phyloP scores from a whole-genome alignment of 1,284 basidiomycete genomes.

The Omphalotus olearius region DNA sequence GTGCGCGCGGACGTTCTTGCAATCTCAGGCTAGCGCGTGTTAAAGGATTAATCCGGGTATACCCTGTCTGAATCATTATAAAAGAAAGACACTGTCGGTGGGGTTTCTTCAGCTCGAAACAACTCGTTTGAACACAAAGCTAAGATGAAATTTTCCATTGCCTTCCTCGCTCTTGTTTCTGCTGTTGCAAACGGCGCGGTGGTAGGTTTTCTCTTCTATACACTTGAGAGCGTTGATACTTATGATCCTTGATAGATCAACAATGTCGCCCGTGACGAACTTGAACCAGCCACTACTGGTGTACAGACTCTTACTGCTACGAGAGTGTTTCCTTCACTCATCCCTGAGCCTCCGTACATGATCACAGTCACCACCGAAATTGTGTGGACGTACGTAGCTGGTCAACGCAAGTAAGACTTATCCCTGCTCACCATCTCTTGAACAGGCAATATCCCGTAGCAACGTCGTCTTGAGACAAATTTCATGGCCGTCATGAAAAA shows the following conservation, averaged over 20 bases:
- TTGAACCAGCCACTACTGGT: neutral
- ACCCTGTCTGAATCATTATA: too few species aligned
- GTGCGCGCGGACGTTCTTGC: too few species aligned
- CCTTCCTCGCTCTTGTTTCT: conserved; percentile 1
- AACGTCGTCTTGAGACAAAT: neutral
- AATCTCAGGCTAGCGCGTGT: too few species aligned
- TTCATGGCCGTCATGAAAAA: neutral
- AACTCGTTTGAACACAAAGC: neutral
- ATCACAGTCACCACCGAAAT: neutral
- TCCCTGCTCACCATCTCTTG: neutral
- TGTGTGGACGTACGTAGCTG: conserved; percentile 2
- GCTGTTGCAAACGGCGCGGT: neutral
- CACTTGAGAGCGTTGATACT: neutral
- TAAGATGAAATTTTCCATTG: neutral
- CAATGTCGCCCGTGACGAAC: neutral
- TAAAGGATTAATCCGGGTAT: too few species aligned
- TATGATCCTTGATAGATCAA: neutral
- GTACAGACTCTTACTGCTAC: conserved; percentile 4
- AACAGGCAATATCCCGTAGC: conserved; percentile 2
- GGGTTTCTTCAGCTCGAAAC: neutral
- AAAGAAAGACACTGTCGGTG: too few species aligned
- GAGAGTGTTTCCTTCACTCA: conserved; percentile 1
- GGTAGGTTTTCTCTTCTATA: neutral
- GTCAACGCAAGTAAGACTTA: neutral
- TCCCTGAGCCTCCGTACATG: conserved; percentile 1